A percentile compares a stretch with the other conserved stretches of the same genome.
Evolutionary conservation across 225 moss, liverwort and hornwort genomes (phyloP).

Genomic region (Bryum argenteum): DNA sequence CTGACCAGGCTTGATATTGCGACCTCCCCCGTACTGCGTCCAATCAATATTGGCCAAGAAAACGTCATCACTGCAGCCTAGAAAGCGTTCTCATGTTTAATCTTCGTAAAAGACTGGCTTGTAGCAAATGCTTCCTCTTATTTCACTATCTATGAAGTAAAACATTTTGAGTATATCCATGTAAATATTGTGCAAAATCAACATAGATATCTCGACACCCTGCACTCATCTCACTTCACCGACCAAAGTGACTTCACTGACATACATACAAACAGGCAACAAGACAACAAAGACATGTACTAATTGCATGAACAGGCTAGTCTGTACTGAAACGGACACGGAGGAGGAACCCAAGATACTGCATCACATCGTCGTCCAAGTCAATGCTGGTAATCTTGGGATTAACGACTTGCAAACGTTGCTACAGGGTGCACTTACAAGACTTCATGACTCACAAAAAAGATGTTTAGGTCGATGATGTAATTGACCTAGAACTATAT

Average conservation of each 20-base stretch:
- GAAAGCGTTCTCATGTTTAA: not conserved
- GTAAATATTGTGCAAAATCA: not conserved
- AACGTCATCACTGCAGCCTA: constrained; percentile 14
- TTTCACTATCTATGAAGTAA: not conserved
- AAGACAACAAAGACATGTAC: not conserved
- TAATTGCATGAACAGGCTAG: not conserved
- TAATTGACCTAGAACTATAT: no score
- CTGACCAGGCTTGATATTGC: constrained; percentile 87
- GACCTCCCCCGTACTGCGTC: constrained; percentile 89
- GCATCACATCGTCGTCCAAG: not conserved
- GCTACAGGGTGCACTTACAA: not conserved
- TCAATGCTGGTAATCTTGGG: not conserved
- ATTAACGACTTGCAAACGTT: not conserved
- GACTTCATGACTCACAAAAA: not conserved
- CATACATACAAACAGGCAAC: not conserved
- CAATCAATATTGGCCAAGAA: constrained; percentile 22
- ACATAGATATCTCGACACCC: constrained; percentile 8
- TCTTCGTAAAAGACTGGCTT: not conserved
- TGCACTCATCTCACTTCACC: constrained; percentile 6
- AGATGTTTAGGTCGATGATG: no score
- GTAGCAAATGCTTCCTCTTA: not conserved
- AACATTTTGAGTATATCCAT: not conserved
- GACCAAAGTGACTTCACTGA: not conserved
- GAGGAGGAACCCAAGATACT: not conserved
- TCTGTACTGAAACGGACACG: not conserved